Conservation (phyloP, 352 stramenopile genomes). For the Poterioochromonas sp. region DNA sequence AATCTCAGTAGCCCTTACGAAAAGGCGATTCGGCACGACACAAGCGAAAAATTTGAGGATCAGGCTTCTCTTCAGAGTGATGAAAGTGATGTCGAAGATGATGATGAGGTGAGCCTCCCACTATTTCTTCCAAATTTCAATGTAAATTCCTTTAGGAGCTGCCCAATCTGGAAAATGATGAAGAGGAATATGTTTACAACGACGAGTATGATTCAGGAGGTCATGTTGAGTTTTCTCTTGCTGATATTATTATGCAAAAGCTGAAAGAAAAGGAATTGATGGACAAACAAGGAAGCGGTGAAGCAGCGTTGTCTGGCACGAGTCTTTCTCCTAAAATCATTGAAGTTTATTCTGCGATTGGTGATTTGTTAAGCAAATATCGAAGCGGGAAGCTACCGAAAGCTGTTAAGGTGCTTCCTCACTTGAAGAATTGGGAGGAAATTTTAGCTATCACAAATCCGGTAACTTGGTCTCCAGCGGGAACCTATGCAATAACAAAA, state of each 20-base stretch:
- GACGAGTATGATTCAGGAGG: not conserved
- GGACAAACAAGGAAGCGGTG: not conserved
- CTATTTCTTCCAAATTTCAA: too few relatives aligned
- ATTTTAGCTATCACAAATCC: constrained; percentile 92
- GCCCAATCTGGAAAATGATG: not conserved
- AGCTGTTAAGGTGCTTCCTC: constrained; percentile 99
- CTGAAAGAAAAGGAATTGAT: constrained; percentile 32
- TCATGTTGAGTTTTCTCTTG: constrained; percentile 54
- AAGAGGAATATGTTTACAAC: constrained; percentile 10
- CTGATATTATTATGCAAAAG: constrained; percentile 96
- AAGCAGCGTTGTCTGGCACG: not conserved
- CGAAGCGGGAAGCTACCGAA: constrained; percentile 97
- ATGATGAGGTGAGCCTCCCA: too few relatives aligned
- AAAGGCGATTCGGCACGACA: too few relatives aligned
- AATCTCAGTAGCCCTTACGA: too few relatives aligned
- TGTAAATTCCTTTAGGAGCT: too few relatives aligned
- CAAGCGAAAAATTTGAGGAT: too few relatives aligned
- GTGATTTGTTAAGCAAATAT: constrained; percentile 91
- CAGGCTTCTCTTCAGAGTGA: too few relatives aligned
- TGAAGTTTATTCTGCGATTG: constrained; percentile 96
- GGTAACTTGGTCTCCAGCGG: constrained; percentile 93
- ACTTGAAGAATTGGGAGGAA: constrained; percentile 92
- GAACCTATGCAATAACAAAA: constrained; percentile 89
- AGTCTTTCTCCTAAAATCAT: constrained; percentile 71
- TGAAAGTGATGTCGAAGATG: too few relatives aligned